These are phyloP conservation scores for Metschnikowia peoriensis DNA, from an alignment of 805 yeast species.

Conservation along the genomic window DNA sequence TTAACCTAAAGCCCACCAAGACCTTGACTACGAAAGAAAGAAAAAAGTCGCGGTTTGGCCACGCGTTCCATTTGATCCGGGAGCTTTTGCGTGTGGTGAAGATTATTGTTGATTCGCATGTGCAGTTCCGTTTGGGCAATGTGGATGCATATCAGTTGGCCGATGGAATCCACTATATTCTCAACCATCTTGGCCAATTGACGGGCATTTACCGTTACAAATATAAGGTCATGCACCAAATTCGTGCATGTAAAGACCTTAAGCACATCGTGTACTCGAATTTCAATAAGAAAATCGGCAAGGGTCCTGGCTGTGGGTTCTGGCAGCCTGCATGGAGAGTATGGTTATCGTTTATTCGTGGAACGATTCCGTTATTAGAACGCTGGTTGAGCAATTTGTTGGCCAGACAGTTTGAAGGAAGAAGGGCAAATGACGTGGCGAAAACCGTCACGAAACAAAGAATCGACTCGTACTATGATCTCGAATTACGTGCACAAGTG, in stretches of 20 bases:
- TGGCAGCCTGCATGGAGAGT: slow-evolving; percentile 99
- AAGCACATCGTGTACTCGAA: slow-evolving; percentile 87
- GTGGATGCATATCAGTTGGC: slow-evolving; percentile 93
- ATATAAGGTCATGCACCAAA: slow-evolving; percentile 97
- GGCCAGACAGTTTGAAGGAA: slow-evolving; percentile 93
- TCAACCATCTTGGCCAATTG: slow-evolving; percentile 91
- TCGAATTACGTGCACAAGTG: slow-evolving; percentile 90
- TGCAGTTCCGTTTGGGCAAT: slow-evolving; percentile 84
- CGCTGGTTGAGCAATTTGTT: slow-evolving; percentile 92
- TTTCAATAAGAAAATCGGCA: slow-evolving; percentile 84
- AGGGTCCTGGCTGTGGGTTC: slow-evolving; percentile 98
- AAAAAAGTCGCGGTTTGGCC: slow-evolving; percentile 92
- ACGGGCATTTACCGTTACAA: slow-evolving; percentile 97
- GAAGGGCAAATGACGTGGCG: slow-evolving; percentile 86
- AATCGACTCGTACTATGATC: slow-evolving; percentile 89
- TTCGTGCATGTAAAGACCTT: slow-evolving; percentile 90
- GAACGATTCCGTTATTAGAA: slow-evolving; percentile 86
- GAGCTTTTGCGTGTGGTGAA: slow-evolving; percentile 85
- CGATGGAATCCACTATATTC: slow-evolving; percentile 86
- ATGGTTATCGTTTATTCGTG: slow-evolving; percentile 90
- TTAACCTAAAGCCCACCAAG: slow-evolving; percentile 93
- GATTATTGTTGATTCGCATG: slow-evolving; percentile 88
- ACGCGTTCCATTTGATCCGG: slow-evolving; percentile 90
- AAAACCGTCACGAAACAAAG: slow-evolving; percentile 95
- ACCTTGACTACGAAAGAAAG: slow-evolving; percentile 95